These are phyloP conservation scores for Elongisporangium undulatum DNA, from an alignment of 352 stramenopile species.

Conservation along the genomic window DNA sequence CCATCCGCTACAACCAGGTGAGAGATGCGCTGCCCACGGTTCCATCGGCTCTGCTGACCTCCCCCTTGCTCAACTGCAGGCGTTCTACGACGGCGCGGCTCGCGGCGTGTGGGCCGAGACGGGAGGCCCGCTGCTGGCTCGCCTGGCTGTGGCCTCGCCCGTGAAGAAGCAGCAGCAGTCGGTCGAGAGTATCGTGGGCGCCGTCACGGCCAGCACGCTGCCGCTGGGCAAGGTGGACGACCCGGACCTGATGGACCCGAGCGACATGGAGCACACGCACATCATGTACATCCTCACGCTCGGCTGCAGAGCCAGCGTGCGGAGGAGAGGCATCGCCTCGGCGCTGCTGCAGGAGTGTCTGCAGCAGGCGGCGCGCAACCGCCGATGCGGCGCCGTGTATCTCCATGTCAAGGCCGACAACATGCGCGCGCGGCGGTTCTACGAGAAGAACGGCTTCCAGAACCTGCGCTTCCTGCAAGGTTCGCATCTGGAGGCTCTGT, in stretches of 20 bases:
- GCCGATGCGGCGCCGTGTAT: conserved; percentile 90
- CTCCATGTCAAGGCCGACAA: conserved; percentile 98
- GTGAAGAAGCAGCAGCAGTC: conserved; percentile 3
- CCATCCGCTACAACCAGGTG: conserved; percentile 93
- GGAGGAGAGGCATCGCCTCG: conserved; percentile 88
- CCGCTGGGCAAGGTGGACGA: conserved; percentile 69
- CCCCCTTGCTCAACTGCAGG: conserved; percentile 8
- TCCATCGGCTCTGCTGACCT: not conserved
- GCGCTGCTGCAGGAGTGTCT: conserved; percentile 89
- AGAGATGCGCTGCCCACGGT: not conserved
- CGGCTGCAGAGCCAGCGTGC: conserved; percentile 78
- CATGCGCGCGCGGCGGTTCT: conserved; percentile 91
- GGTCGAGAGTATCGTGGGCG: conserved; percentile 72
- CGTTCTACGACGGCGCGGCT: conserved; percentile 93
- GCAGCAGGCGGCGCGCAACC: conserved; percentile 68
- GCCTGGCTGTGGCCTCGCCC: conserved; percentile 50
- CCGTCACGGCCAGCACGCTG: conserved; percentile 87
- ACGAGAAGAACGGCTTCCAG: conserved; percentile 95
- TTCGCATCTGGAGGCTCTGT: too few species aligned
- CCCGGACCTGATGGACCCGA: conserved; percentile 44
- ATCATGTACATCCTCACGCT: conserved; percentile 98
- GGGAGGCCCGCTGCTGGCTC: conserved; percentile 86
- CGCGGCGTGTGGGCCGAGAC: conserved; percentile 85
- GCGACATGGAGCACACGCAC: conserved; percentile 59
- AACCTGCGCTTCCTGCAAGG: conserved; percentile 91